A percentile compares a stretch with the other conserved stretches of the same genome.
Evolutionary conservation across 768 basidiomycete species (phyloP).

Genomic region (Hygrocybe punicea): DNA sequence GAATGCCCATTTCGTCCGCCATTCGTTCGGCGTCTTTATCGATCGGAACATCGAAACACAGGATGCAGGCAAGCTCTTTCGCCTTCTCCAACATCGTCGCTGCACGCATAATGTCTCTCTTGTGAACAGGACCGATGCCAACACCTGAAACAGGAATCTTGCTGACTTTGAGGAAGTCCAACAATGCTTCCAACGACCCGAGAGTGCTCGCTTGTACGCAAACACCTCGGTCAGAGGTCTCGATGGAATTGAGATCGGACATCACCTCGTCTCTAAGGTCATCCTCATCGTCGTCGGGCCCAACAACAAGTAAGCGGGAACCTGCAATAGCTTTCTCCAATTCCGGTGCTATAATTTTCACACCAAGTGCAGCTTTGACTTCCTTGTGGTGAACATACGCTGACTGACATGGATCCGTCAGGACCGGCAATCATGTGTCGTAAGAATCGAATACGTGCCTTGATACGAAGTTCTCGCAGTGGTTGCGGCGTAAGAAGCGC

Average conservation of each 20-base stretch:
- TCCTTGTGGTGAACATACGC: constrained; percentile 96
- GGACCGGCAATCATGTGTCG: neutral
- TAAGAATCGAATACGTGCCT: constrained; percentile 49
- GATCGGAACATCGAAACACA: constrained; percentile 93
- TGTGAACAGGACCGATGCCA: constrained; percentile 96
- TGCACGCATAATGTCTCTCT: constrained; percentile 89
- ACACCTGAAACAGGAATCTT: constrained; percentile 98
- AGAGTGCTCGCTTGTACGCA: constrained; percentile 97
- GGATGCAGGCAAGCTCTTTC: constrained; percentile 89
- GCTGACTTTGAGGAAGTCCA: constrained; percentile 91
- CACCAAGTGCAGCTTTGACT: constrained; percentile 94
- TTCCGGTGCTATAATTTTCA: constrained; percentile 93
- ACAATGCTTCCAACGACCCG: constrained; percentile 91
- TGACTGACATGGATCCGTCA: constrained; percentile 52
- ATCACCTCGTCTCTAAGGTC: constrained; percentile 93
- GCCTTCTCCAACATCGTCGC: constrained; percentile 95
- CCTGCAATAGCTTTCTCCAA: constrained; percentile 98
- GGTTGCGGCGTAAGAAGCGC: constrained; percentile 96
- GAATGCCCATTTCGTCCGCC: constrained; percentile 92
- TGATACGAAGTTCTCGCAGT: constrained; percentile 89
- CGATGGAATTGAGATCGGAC: constrained; percentile 91
- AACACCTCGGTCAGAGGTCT: constrained; percentile 94
- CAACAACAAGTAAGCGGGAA: constrained; percentile 85
- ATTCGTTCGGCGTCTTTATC: constrained; percentile 90
- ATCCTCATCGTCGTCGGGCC: constrained; percentile 96